Evolutionary conservation across 2,329 filamentous ascomycete genomes (phyloP), one percentile per base, ranked within the genome.

Genomic region (Chaetomium strumarium): DNA sequence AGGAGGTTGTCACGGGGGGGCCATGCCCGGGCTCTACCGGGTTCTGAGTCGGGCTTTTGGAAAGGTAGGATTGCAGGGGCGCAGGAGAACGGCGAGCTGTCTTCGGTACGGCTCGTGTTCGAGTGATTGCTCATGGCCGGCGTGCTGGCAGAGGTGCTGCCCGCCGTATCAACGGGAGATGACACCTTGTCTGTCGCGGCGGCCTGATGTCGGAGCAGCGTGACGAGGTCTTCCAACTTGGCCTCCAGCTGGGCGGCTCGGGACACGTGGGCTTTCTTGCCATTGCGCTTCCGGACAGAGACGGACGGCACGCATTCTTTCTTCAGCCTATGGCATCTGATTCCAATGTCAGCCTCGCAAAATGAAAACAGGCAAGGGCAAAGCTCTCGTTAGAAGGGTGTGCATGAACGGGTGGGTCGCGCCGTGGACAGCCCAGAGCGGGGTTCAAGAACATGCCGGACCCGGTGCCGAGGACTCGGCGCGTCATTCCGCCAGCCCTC

Each of bases 191-290:
- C 38, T 38, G 29, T 56, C 6, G 53, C 50, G 11, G 51, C 49
- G 2, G 49, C 34, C 39, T 66, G 64, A 12, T 57, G 63, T 9
- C 61, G 67, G 10, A 77, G 60, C n/a, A 77, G 69, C 2, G 70
- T 70, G 16, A 76, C 72, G 3, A 78, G 64, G 51, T 75, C 71
- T 42, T 77, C 72, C 8, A 78, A 66, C 64, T 76, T 77, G 59
- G 75, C 73, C 62, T 78, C 75, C 7, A 78, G 66, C 54, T 75
- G 71, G 8, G 73, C 71, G 5, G 72, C 70, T 17, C 71, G 68
- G 1, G 64, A 65, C 5, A 58, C 54, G 36, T 55, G 49, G 59
- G 34, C 66, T 53, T 48, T 66, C 59, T 56, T 66, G 63, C 59
- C 68, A 67, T 53, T 64, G 46, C 52, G 67, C 53, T 69, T 71